Evolutionary conservation across 1,284 basidiomycete species (phyloP), one percentile per base, ranked within the genome.

Genomic region (Porodaedalea pini): DNA sequence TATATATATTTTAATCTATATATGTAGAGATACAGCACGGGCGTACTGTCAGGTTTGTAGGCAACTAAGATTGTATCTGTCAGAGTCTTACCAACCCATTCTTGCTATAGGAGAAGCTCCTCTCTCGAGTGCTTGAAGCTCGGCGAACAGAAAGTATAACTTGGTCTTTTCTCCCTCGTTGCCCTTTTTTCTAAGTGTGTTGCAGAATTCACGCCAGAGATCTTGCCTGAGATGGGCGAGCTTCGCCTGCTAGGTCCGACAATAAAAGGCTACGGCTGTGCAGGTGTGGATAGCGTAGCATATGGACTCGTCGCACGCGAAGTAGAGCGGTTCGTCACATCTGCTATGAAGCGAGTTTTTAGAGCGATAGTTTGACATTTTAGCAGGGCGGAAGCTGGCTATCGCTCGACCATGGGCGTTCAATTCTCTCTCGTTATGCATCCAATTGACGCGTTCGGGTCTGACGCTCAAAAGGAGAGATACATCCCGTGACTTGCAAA

Each of bases 391-490:
- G 96, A 99, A 71, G 97, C 94, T 1, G 96, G 96, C 2, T 98
- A 97, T 70, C 87, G 95, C 34, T 94, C 91, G 4, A 95, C 88
- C n/a, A 89, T 95, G 69, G 95, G 92, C 27, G 96, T 99, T 1
- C 96, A 99, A 71, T 94, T 90, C 0, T 96, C 93, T 4, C 80
- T 99, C 32, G 93, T 96, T n/a, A 99, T 99, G 95, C 92, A 96
- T 68, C 94, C 96, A 2, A 98, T 98, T 69, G 78, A 93, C 71
- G 90, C 90, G 66, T 98, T 96, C 70, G 95, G 96, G 1, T 85
- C 85, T 0, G 87, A 94, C 27, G 85, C 83, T 37, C 94, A 98
- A 73, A 96, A 95, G 75, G 89, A 94, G 66, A 90, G 89, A 68
- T 98, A 89, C 68, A 79, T 98, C 2, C 95, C 94, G 36, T 75